Base-by-base conservation (phyloP, 768 basidiomycete species). In the Auriscalpium vulgare region DNA sequence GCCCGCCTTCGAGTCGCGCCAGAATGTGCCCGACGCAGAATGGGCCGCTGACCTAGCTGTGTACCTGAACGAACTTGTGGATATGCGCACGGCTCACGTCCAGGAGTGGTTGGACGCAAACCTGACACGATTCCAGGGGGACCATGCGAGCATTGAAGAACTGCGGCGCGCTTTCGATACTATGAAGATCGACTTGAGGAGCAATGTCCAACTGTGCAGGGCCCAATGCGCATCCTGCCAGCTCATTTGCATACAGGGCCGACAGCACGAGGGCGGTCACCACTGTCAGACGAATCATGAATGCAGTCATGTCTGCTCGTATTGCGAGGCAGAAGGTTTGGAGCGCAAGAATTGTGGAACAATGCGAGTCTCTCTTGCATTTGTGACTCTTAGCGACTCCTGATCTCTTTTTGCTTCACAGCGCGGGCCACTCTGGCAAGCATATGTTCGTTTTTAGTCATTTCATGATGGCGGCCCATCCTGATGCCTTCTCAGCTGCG, bases 351-450 rank as follows among this genome's bases (percentile, higher is more conserved):
- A 59, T 1, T 84, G 83, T 64, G 73, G 76, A 14, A 71, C 77
- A 59, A 71, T 69, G 82, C 83, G 61, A 51, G 80, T 71, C 8
- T 2, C 23, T 4, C 7, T 10, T 38, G 17, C 9, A 13, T 35
- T 10, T 21, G 10, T 8, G 14, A 21, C 21, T 29, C 7, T 21
- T 21, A 21, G 1, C 21, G 14, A 13, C 46, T 36, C 29, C 16
- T 16, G 10, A 34, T 8, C 4, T 29, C 55, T 50, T 3, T 37
- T n/a, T 35, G 2, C 3, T n/a, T 2, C 8, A 37, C 57, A 84
- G 82, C n/a, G 82, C 81, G 35, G 84, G 83, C 0, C 83, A 85
- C 57, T 65, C 74, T 19, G 81, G 79, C 13, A 70, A 68, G 10
- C 83, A 84, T 59, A 72, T 81, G 83, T 83, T 64, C 50, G 76